Conservation (phyloP, 2,329 filamentous ascomycete species). For the Fusarium beomiforme region DNA sequence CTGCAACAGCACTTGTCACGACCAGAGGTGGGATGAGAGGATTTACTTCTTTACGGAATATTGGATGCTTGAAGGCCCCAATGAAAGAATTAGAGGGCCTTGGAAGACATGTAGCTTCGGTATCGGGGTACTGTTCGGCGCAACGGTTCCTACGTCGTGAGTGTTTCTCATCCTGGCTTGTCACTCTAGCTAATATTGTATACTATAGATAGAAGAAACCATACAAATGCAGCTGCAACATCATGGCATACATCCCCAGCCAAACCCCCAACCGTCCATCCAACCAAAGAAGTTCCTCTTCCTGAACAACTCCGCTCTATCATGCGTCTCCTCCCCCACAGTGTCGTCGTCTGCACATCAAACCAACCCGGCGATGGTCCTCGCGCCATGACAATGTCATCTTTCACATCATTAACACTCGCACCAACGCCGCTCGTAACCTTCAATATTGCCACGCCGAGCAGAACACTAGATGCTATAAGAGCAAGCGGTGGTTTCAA, state of each 20-base stretch:
- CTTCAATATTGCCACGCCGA: conserved; percentile 67
- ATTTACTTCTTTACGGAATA: conserved; percentile 27
- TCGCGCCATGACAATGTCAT: conserved; percentile 69
- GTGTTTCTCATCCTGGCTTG: not conserved
- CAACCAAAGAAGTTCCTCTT: conserved; percentile 46
- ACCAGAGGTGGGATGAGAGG: conserved; percentile 25
- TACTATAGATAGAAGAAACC: conserved; percentile 27
- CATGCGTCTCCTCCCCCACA: conserved; percentile 64
- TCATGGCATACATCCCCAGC: conserved; percentile 47
- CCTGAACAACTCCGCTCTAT: conserved; percentile 61
- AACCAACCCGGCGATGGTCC: conserved; percentile 48
- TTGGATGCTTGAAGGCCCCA: not conserved
- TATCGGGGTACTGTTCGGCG: not conserved
- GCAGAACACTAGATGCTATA: conserved; percentile 65
- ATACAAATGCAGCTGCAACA: conserved; percentile 22
- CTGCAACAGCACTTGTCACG: conserved; percentile 21
- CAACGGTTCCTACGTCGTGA: conserved; percentile 25
- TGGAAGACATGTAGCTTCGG: not conserved
- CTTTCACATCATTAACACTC: conserved; percentile 65
- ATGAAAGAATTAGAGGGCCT: not conserved
- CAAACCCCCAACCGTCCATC: conserved; percentile 49
- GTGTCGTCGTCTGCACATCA: conserved; percentile 66
- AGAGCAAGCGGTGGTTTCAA: conserved; percentile 58
- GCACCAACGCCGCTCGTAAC: conserved; percentile 62
- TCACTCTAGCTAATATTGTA: conserved; percentile 12